phyloP scores from a whole-genome alignment of 2,329 filamentous ascomycete genomes.

The Talaromyces sp. region DNA sequence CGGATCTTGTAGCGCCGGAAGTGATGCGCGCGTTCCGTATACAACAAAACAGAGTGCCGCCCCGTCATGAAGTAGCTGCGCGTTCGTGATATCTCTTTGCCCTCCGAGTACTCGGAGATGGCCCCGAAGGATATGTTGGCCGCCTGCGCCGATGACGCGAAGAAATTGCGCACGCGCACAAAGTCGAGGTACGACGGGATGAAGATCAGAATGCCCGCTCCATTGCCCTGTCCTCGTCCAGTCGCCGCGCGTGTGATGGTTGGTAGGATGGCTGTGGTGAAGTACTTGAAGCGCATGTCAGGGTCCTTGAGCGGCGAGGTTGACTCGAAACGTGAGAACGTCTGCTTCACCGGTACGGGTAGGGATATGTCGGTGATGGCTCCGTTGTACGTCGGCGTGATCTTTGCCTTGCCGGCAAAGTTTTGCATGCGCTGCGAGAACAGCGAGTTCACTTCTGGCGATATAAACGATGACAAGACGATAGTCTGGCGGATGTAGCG shows the following conservation, averaged over 20 bases:
- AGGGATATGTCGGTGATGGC: constrained; percentile 65
- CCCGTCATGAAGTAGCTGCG: constrained; percentile 82
- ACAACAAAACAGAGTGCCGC: constrained; percentile 75
- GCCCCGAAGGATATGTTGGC: constrained; percentile 66
- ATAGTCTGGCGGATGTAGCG: constrained; percentile 80
- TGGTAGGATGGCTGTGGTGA: constrained; percentile 75
- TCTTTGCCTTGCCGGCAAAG: constrained; percentile 70
- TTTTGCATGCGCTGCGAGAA: constrained; percentile 74
- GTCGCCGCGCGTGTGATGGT: constrained; percentile 59
- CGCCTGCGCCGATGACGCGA: constrained; percentile 62
- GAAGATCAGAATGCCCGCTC: constrained; percentile 74
- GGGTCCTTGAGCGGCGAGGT: constrained; percentile 68
- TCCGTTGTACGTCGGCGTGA: constrained; percentile 63
- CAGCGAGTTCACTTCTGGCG: constrained; percentile 79
- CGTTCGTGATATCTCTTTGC: constrained; percentile 73
- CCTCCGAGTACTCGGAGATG: constrained; percentile 81
- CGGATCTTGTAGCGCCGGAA: constrained; percentile 81
- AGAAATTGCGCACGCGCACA: constrained; percentile 85
- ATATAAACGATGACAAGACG: constrained; percentile 73
- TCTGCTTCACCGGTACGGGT: constrained; percentile 68
- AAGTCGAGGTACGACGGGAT: constrained; percentile 94
- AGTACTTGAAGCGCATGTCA: constrained; percentile 85
- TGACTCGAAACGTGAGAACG: constrained; percentile 80
- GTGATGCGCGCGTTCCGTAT: constrained; percentile 94
- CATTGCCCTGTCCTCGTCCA: constrained; percentile 44